Evolutionary conservation across 108 stramenopile species (phyloP).

Genomic region (Phaeodactylum tricornutum): DNA sequence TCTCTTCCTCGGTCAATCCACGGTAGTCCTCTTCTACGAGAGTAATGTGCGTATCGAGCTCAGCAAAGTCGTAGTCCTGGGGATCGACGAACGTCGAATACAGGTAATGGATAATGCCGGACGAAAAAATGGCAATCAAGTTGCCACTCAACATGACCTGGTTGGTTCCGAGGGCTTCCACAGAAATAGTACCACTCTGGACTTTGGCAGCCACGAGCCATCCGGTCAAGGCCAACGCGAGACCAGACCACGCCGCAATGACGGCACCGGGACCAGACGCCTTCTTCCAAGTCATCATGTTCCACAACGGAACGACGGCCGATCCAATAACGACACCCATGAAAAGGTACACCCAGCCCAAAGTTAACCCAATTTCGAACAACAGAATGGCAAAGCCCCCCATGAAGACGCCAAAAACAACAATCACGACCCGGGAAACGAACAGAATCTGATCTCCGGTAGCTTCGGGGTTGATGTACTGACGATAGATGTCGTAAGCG

Average conservation of each 20-base stretch:
- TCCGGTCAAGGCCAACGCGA: conserved; percentile 54
- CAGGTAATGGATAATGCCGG: conserved; percentile 58
- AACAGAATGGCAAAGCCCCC: conserved; percentile 62
- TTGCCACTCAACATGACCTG: conserved; percentile 87
- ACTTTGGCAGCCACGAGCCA: conserved; percentile 68
- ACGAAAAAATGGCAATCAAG: conserved; percentile 75
- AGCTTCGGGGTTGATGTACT: conserved; percentile 84
- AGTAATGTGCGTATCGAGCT: conserved; percentile 43
- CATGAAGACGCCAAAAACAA: conserved; percentile 77
- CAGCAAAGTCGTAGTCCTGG: conserved; percentile 72
- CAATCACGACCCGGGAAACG: conserved; percentile 68
- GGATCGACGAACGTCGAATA: conserved; percentile 70
- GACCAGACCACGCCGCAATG: conserved; percentile 71
- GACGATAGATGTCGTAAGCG: conserved; percentile 88
- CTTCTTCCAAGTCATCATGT: conserved; percentile 77
- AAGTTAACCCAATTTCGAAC: conserved; percentile 31
- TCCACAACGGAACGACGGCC: conserved; percentile 85
- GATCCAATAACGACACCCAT: conserved; percentile 91
- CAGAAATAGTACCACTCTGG: conserved; percentile 39
- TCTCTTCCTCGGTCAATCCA: conserved; percentile 52
- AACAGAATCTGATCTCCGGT: conserved; percentile 79
- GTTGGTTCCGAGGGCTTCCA: conserved; percentile 72
- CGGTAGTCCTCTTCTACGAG: conserved; percentile 67
- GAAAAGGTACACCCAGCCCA: conserved; percentile 93
- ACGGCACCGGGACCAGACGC: conserved; percentile 80